A percentile compares a stretch with the other conserved stretches of the same genome.
These are phyloP conservation scores for Aspergillus sclerotioniger DNA, from an alignment of 495 filamentous ascomycete species.

Conservation along the genomic window DNA sequence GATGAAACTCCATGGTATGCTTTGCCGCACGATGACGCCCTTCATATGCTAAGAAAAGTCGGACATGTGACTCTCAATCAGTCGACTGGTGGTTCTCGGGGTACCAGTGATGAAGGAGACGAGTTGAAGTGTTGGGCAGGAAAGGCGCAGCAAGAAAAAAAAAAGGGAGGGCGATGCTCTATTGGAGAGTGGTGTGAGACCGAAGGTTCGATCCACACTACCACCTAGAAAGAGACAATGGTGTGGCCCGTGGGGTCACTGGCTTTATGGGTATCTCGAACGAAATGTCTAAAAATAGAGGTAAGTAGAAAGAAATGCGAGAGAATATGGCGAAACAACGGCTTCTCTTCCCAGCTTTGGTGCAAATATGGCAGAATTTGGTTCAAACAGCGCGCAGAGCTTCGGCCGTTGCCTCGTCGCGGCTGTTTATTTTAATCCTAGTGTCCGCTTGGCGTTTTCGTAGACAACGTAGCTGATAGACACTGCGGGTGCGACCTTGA, in stretches of 20 bases:
- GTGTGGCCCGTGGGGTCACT: slow-evolving; percentile 8
- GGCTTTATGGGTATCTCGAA: slow-evolving; percentile 32
- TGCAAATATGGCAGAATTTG: background rate
- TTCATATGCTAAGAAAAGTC: slow-evolving; percentile 36
- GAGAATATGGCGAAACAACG: background rate
- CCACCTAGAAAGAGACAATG: slow-evolving; percentile 9
- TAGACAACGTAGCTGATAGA: slow-evolving; percentile 98
- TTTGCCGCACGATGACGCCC: slow-evolving; percentile 29
- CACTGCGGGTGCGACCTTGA: slow-evolving; percentile 95
- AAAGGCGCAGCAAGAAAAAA: slow-evolving; percentile 1
- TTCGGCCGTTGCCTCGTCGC: background rate
- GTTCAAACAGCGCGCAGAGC: background rate
- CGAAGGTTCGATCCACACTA: background rate
- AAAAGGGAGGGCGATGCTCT: slow-evolving; percentile 4
- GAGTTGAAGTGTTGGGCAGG: background rate
- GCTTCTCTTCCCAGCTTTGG: background rate
- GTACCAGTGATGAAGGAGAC: background rate
- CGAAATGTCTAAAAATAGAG: slow-evolving; percentile 21
- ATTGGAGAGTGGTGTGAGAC: slow-evolving; percentile 1
- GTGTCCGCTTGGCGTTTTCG: slow-evolving; percentile 82
- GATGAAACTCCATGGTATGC: slow-evolving; percentile 24
- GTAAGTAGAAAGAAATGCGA: slow-evolving; percentile 11
- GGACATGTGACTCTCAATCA: slow-evolving; percentile 6
- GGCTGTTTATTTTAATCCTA: slow-evolving; percentile 61
- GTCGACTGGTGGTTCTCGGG: background rate